Evolutionary conservation across 2,329 filamentous ascomycete genomes (phyloP), one percentile per base, ranked within the genome.

Genomic region (Trichoderma lentiforme): DNA sequence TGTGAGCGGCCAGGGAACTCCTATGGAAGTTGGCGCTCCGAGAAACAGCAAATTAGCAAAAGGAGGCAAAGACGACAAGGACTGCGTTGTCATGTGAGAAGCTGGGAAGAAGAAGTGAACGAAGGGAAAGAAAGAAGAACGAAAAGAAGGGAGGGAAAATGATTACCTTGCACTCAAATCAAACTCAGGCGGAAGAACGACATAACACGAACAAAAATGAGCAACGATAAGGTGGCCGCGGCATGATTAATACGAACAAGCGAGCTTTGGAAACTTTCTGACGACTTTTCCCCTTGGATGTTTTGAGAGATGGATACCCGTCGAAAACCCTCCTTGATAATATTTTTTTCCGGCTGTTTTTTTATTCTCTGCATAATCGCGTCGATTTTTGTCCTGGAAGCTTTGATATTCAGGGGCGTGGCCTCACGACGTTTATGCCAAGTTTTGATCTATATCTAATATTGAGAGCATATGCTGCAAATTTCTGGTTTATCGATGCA

Each of bases 1-100:
- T 12, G 92, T 95, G 34, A 88, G 85, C 74, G 87, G 87, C 28
- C 76, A 80, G 34, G 86, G 86, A 6, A 86, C 81, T 1, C 85
- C 87, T 0, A 89, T 88, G 86, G 87, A 88, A 9, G 86, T 88
- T 15, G 86, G 82, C 14, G 81, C 87, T n/a, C 82, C 86, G 6
- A 83, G 84, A 36, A 84, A 81, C 74, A 82, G 81, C 72, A 89
- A 88, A 77, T 83, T 86, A 74, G 84, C 82, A 78, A 89, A 88
- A 77, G 81, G 76, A 28, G 79, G 74, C 32, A 84, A 83, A 69
- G 84, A 87, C 71, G 86, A 89, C 72, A 88, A 87, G 79, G 86
- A 88, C 68, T 90, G 88, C 77, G 79, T 86, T 71, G 83, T 90
- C 75, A 90, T 90, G 88, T 90, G 75, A 73, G 60, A 43, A 14